Evolutionary conservation across 2,329 filamentous ascomycete genomes (phyloP).

Genomic region (Colletotrichum liaoningense): DNA sequence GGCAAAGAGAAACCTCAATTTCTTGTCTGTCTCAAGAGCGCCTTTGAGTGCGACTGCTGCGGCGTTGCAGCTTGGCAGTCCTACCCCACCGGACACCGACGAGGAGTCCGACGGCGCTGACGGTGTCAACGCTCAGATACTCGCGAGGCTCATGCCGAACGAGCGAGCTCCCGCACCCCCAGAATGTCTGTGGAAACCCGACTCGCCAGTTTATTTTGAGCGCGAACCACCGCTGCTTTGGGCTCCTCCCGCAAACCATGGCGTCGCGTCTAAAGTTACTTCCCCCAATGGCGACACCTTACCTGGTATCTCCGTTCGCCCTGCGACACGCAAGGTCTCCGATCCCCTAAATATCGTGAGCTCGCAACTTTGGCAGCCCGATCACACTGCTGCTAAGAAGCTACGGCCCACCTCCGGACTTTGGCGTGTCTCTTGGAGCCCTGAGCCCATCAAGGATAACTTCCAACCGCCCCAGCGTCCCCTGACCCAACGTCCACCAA

Average conservation of each 20-base stretch:
- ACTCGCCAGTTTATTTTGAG: conserved; percentile 23
- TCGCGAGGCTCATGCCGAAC: conserved; percentile 33
- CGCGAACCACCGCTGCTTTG: conserved; percentile 19
- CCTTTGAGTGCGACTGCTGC: conserved; percentile 30
- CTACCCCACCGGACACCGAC: conserved; percentile 66
- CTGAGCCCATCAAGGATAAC: conserved; percentile 36
- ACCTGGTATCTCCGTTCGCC: conserved; percentile 48
- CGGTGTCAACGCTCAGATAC: conserved; percentile 41
- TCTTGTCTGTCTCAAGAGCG: conserved; percentile 46
- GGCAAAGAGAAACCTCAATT: conserved; percentile 52
- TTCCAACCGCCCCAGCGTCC: conserved; percentile 49
- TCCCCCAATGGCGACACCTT: conserved; percentile 33
- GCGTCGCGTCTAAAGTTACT: conserved; percentile 11
- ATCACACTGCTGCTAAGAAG: conserved; percentile 38
- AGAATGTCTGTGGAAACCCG: conserved; percentile 25
- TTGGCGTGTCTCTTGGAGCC: conserved; percentile 41
- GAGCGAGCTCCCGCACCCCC: conserved; percentile 23
- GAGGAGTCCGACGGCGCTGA: conserved; percentile 51
- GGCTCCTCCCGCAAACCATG: conserved; percentile 19
- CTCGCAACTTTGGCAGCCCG: conserved; percentile 51
- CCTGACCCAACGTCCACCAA: conserved; percentile 63
- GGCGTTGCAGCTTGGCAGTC: conserved; percentile 56
- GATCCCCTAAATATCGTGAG: conserved; percentile 50
- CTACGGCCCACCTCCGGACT: conserved; percentile 39
- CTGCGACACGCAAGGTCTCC: conserved; percentile 46